Base-by-base conservation (phyloP, 129 eudicot species). In the Calendula officinalis region DNA sequence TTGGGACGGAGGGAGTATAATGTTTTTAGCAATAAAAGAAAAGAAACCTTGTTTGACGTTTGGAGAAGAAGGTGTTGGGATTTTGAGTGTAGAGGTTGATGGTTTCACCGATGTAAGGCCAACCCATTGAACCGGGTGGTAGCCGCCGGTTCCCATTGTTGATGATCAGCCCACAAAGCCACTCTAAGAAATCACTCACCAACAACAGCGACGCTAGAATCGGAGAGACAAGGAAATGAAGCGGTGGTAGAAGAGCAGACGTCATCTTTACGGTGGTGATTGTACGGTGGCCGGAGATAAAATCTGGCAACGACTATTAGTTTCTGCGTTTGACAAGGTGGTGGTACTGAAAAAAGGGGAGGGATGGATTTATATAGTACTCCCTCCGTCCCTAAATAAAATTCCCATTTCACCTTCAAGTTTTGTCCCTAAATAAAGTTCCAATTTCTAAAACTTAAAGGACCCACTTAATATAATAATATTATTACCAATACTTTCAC, bases 71-170 rank as follows among this genome's bases (percentile, higher is more conserved):
- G 65, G 83, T 71, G 54, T 87, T 90, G 14, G 97, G 97, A 71
- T 87, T 75, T 50, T 90, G 81, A 6, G 94, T 60, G 68, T 90
- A 90, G 73, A 84, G 97, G 64, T 72, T 75, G 78, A 90, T 84
- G 32, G 97, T 90, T 73, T 90, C 95, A 10, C 97, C 97, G 5
- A 90, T 55, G 30, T 90, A 90, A 54, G 97, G 97, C 97, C 92
- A 90, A 2, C 97, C 97, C 89, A 90, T 73, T 10, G 97, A 86
- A 33, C 97, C 95, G 6, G 95, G 97, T 0, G 97, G 97, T 0
- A 90, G 85, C 11, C 73, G 82, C 15, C 34, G 70, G 12, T 72
- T 65, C 12, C 22, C 51, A 38, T 44, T 44, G 37, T 22, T 16
- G 7, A 41, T 16, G 7, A 41, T 13, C 39, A 3, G 37, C 8